Conservation (phyloP, 805 yeast genomes). For the Wickerhamomyces tratensis region DNA sequence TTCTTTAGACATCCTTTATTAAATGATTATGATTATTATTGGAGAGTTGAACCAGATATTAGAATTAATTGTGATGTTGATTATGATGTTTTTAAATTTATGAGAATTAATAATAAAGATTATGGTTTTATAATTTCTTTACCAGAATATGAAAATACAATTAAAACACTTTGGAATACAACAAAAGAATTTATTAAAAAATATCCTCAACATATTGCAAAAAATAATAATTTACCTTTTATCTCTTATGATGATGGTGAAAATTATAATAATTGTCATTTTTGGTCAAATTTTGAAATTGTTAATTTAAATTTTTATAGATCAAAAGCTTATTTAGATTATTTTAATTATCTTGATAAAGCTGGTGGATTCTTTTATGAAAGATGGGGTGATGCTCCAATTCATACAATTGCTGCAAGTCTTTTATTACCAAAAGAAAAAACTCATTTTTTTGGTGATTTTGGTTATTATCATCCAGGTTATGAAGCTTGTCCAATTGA, state of each 20-base stretch:
- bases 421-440: conserved; percentile 46
- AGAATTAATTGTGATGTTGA: conserved; percentile 51
- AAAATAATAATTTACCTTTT: conserved; percentile 52
- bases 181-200: conserved; percentile 35
- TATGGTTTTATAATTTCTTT: conserved; percentile 67
- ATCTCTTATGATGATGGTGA: conserved; percentile 58
- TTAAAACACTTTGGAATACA: conserved; percentile 57
- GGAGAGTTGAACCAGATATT: conserved; percentile 75
- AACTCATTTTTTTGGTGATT: conserved; percentile 63
- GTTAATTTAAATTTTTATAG: conserved; percentile 69
- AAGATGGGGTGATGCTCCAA: conserved; percentile 93
- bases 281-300: conserved; percentile 75
- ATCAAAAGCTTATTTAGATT: conserved; percentile 44
- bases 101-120: conserved; percentile 44
- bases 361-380: conserved; percentile 79
- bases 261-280: conserved; percentile 67
- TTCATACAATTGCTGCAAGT: conserved; percentile 70
- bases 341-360: conserved; percentile 53
- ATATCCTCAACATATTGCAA: conserved; percentile 30
- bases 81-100: conserved; percentile 54
- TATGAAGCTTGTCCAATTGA: conserved; percentile 75
- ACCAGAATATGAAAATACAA: conserved; percentile 56
- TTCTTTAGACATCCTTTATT: conserved; percentile 58
- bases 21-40: conserved; percentile 53
- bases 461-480: conserved; percentile 75